Base-by-base conservation (phyloP, 2,329 filamentous ascomycete species). In the Dactylellina haptotyla region DNA sequence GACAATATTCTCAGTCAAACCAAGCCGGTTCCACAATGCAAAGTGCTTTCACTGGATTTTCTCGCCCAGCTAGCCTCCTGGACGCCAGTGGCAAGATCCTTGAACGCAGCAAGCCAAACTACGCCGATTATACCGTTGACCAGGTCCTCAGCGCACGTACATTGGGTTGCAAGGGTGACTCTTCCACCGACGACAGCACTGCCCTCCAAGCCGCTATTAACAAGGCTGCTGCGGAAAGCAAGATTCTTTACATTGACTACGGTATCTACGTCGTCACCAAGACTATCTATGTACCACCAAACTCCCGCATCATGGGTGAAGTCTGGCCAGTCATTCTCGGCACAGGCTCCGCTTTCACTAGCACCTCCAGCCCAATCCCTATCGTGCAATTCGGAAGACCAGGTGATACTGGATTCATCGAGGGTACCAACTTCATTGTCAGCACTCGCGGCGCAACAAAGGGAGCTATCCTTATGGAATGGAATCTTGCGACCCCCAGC, bases 21-120 rank as follows among this genome's bases (percentile, higher is more conserved):
- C 39, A 61, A 28, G 50, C 1, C 20, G 61, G 61, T 18, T 12
- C 25, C n/a, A 48, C 58, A 16, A 32, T 65, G 23, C 48, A 66
- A 18, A 54, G 59, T 10, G 1, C 69, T 10, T 54, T 61, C 48
- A 30, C 53, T 14, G 57, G 25, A 12, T 64, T 64, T 26, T 4
- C 50, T 26, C 66, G 66, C 14, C 69, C 69, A 2, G 39, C 45
- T 25, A 50, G 56, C n/a, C 69, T 73, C 30, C 62, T 73, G 46
- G 84, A 87, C 75, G 80, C 81, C 34, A 79, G 84, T 32, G 91
- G 91, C 76, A 88, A 87, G 41, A 84, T 97, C 77, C 92, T 93
- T 79, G 90, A 92, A 75, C 90, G 90, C 77, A 89, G 88, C 80
- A 96, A 94, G 85, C 95, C 95, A 10, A 91, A 97, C 81, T 98